Conservation (phyloP, 192 early-diverging fungal genomes). For the Chytriomyces sp. region DNA sequence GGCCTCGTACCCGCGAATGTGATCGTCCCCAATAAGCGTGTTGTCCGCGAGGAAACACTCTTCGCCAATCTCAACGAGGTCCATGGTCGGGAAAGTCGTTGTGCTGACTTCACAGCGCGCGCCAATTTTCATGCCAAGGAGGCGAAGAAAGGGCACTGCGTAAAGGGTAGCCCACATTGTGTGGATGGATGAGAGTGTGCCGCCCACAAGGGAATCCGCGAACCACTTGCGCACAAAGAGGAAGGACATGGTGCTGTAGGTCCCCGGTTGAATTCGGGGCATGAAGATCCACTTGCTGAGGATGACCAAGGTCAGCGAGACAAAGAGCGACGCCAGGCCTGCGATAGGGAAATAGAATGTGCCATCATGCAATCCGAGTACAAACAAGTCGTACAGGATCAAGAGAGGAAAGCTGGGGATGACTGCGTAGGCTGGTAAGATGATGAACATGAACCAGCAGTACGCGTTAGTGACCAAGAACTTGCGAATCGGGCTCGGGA, state of each 20-base stretch:
- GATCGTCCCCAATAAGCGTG: not conserved
- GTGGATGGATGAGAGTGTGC: not conserved
- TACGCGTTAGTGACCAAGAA: not conserved
- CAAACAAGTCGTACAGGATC: not conserved
- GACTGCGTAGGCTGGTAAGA: not conserved
- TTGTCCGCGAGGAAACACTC: not conserved
- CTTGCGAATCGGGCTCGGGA: not conserved
- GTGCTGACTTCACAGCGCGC: not conserved
- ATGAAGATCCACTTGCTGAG: not conserved
- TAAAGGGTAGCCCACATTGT: not conserved
- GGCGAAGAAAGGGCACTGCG: not conserved
- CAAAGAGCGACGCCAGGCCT: too few species aligned
- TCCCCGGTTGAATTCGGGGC: not conserved
- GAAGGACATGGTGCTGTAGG: not conserved
- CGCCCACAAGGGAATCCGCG: not conserved
- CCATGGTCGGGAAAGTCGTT: not conserved
- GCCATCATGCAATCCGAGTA: too few species aligned
- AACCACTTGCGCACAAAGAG: not conserved
- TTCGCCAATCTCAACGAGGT: not conserved
- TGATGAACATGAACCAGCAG: not conserved
- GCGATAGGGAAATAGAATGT: too few species aligned
- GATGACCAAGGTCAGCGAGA: too few species aligned
- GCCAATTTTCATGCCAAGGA: not conserved
- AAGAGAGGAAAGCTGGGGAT: not conserved
- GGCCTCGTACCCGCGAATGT: not conserved